Base-by-base conservation (phyloP, 78 protist genomes). In the Dictyostelium purpureum region DNA sequence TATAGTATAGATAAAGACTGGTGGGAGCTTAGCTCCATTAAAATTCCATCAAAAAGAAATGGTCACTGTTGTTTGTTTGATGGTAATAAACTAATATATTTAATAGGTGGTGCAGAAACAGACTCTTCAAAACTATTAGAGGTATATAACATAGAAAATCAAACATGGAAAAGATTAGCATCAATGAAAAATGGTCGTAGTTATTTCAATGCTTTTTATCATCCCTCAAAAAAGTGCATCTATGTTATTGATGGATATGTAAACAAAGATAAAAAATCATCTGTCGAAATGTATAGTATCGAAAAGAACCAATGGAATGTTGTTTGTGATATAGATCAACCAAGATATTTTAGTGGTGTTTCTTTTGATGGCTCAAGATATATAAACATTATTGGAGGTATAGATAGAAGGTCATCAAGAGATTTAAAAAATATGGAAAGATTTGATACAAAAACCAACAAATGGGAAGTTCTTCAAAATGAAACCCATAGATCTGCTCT, bases 181-280 rank as follows among this genome's bases (percentile, higher is more conserved):
- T 37, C 83, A 7, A 85, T 85, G 92, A 73, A 42, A 26, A 21
- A 24, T 26, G 66, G 56, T 21, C 40, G 92, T 37, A 28, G 40
- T 16, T 35, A 85, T 59, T 85, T 85, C 63, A 19, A 85, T 56
- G 57, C 67, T 6, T 85, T 85, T 37, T 73, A 73, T 26, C 45
- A 85, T 28, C 37, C 71, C 28, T 35, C 42, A 56, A 85, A 85
- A n/a, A 75, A n/a, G 52, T 59, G 33, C 12, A 74, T 85, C 21
- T 85, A 85, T 37, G 92, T 51, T 1, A 71, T 85, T 16, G 92
- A 85, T 59, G 92, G 92, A 0, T 85, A 85, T 45, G 73, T 66
- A 0, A 40, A 31, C 24, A 85, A 85, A 9, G 92, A 85, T 6
- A 57, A 47, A n/a, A 28, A 61, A 18, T 85, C 92, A 0, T 45